These are phyloP conservation scores for Clitopilus hobsonii DNA, from an alignment of 768 basidiomycete genomes.

Conservation along the genomic window DNA sequence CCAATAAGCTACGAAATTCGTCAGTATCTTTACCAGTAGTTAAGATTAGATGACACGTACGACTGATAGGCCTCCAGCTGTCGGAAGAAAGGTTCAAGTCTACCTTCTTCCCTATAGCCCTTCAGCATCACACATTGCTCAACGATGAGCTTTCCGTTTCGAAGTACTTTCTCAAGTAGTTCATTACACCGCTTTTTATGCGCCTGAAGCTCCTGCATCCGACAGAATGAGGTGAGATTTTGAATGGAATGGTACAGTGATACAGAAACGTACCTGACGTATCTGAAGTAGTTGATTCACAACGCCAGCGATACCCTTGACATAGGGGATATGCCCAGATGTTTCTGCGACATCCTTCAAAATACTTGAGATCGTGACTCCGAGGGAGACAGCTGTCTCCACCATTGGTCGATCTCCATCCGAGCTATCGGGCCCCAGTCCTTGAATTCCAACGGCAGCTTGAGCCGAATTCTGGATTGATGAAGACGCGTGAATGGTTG, in stretches of 20 bases:
- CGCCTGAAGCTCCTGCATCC: background rate
- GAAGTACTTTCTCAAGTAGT: background rate
- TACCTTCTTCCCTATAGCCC: background rate
- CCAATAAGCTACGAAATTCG: background rate
- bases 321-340: background rate
- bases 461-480: background rate
- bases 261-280: background rate
- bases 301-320: background rate
- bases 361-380: background rate
- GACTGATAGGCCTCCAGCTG: background rate
- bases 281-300: background rate
- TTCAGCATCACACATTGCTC: background rate
- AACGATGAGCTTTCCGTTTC: background rate
- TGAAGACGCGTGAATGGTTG: background rate
- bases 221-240: background rate
- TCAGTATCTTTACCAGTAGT: background rate
- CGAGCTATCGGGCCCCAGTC: background rate
- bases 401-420: background rate
- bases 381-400: background rate
- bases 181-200: background rate
- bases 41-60: background rate
- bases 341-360: background rate
- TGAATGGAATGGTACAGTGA: background rate
- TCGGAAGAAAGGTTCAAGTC: background rate
- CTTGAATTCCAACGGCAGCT: background rate